A percentile compares a stretch with the other conserved stretches of the same genome.
phyloP scores from a whole-genome alignment of 2,329 filamentous ascomycete genomes.

The Metarhizium humberi region DNA sequence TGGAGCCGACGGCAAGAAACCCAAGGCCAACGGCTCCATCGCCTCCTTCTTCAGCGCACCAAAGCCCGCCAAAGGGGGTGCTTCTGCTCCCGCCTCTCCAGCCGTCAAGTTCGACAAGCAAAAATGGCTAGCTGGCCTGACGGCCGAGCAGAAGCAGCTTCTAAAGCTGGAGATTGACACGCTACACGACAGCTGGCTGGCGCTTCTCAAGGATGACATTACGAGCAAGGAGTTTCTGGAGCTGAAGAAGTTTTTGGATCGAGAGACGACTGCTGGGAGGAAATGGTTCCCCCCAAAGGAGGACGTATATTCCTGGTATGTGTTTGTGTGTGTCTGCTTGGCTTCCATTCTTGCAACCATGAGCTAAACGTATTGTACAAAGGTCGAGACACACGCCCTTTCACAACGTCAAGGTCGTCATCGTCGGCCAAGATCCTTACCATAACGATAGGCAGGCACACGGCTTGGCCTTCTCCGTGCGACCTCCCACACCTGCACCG shows the following conservation, averaged over 20 bases:
- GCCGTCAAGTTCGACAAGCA: constrained; percentile 70
- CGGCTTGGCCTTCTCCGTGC: constrained; percentile 90
- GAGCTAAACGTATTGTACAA: neutral
- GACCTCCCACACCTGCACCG: constrained; percentile 77
- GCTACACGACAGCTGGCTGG: constrained; percentile 84
- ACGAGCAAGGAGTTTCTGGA: constrained; percentile 70
- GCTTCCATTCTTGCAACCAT: neutral
- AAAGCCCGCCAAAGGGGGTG: constrained; percentile 33
- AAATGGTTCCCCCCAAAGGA: constrained; percentile 80
- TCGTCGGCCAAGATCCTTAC: constrained; percentile 94
- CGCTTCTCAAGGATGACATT: constrained; percentile 79
- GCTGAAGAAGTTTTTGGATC: constrained; percentile 77
- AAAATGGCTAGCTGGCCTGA: constrained; percentile 77
- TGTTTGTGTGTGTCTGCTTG: constrained; percentile 1
- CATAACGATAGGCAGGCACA: constrained; percentile 95
- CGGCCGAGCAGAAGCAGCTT: constrained; percentile 70
- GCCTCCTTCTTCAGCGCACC: constrained; percentile 76
- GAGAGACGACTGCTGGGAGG: constrained; percentile 62
- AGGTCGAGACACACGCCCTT: constrained; percentile 95
- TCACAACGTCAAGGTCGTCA: constrained; percentile 79
- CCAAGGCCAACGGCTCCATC: constrained; percentile 68
- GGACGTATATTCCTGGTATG: constrained; percentile 91
- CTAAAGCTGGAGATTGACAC: constrained; percentile 88
- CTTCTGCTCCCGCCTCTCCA: constrained; percentile 23
- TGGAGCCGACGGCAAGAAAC: constrained; percentile 53